phyloP scores from a whole-genome alignment of 495 filamentous ascomycete species.

The Bathelium albidoporum region DNA sequence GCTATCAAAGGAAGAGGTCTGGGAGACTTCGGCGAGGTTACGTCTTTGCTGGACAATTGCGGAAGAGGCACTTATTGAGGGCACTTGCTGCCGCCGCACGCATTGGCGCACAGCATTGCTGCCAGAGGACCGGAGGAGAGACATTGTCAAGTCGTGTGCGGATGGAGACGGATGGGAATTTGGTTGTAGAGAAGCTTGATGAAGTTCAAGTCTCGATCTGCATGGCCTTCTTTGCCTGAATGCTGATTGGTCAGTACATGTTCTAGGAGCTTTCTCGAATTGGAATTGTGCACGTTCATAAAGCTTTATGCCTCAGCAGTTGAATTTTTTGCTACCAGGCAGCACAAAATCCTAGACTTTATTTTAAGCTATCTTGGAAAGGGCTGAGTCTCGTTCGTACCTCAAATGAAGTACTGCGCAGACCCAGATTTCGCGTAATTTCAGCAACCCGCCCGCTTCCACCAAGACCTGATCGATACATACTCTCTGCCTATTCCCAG shows the following conservation, averaged over 20 bases:
- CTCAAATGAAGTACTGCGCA: too few relatives aligned
- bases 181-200: background rate
- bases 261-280: background rate
- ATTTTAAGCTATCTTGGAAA: too few relatives aligned
- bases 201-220: background rate
- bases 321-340: too few relatives aligned
- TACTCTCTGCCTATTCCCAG: too few relatives aligned
- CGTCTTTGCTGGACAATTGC: constrained; percentile 25
- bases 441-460: too few relatives aligned
- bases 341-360: too few relatives aligned
- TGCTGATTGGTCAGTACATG: constrained; percentile 13
- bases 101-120: constrained; percentile 28
- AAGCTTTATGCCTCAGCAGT: too few relatives aligned
- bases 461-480: too few relatives aligned
- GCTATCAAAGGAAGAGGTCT: constrained; percentile 51
- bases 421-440: too few relatives aligned
- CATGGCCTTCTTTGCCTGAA: constrained; percentile 4
- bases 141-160: constrained; percentile 21
- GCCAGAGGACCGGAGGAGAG: constrained; percentile 29
- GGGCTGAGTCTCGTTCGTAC: too few relatives aligned
- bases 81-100: constrained; percentile 25
- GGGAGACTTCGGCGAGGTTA: constrained; percentile 24
- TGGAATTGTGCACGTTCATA: too few relatives aligned
- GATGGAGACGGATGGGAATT: constrained; percentile 6
- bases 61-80: constrained; percentile 26